These are phyloP conservation scores for Botrytis deweyae DNA, from an alignment of 2,329 filamentous ascomycete species.

Conservation along the genomic window DNA sequence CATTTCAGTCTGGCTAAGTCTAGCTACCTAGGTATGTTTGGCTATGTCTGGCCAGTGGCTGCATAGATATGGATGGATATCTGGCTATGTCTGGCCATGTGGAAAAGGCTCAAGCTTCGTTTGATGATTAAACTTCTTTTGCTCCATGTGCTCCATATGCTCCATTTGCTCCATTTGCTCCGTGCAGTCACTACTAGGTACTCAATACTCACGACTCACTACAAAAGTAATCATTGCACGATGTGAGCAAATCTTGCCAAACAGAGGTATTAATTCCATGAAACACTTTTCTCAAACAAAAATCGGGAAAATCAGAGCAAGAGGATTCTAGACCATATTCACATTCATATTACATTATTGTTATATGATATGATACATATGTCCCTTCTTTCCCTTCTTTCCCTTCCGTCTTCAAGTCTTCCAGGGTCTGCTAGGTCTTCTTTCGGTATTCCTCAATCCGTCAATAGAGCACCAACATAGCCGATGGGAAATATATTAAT, in stretches of 20 bases:
- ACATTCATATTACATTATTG: neutral
- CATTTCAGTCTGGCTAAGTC: neutral
- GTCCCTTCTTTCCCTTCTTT: neutral
- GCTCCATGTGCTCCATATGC: neutral
- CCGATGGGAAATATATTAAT: slow-evolving; percentile 10
- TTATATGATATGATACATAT: neutral
- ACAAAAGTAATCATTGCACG: neutral
- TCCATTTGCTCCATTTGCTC: neutral
- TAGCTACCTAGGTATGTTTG: neutral
- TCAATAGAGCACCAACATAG: slow-evolving; percentile 2
- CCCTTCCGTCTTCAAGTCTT: neutral
- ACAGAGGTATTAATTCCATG: neutral
- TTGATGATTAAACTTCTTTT: neutral
- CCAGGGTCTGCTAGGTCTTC: neutral
- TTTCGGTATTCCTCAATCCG: slow-evolving; percentile 7
- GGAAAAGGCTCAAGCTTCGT: neutral
- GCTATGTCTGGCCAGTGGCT: neutral
- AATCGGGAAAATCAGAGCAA: neutral
- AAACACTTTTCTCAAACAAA: neutral
- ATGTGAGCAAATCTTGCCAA: neutral
- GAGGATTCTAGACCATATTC: neutral
- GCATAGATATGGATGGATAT: no score
- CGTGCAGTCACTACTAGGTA: neutral
- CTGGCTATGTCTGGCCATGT: neutral
- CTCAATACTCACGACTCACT: neutral